Base-by-base conservation (phyloP, 2,329 filamentous ascomycete species). In the Penicillium sp. region DNA sequence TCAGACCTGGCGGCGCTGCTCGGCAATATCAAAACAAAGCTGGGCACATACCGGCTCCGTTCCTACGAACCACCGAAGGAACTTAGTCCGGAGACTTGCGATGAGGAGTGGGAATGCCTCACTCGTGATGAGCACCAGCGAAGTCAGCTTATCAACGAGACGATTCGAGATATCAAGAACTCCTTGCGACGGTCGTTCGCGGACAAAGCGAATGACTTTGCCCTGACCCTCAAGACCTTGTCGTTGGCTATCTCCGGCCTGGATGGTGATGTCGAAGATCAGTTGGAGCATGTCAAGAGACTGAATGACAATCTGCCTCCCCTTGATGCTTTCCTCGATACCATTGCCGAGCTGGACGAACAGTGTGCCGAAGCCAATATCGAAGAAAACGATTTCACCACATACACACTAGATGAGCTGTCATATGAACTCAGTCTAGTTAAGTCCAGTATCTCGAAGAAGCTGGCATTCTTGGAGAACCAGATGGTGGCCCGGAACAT, bases 381-480 rank as follows among this genome's bases (percentile, higher is more conserved):
- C 50, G 93, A 98, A 67, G 93, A 98, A 60, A 98, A 98, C 67
- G 93, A 98, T 71, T 97, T 93, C 66, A 98, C 93, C n/a, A 97
- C 91, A 7, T 97, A 97, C 69, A 95, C 91, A 7, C 93, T 97
- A 64, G 93, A 98, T 62, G 93, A 98, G 68, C 77, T 98, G 28
- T 82, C 83, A 45, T 98, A 98, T 69, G 93, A 98, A 69, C 77
- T 97, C 43, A 83, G 87, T 11, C 77, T 98, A 19, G 93, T 97
- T 41, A 90, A 89, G 63, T 84, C 86, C 19, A 93, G 87, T 8
- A 91, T 97, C 18, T 85, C 89, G 50, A 98, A 97, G 75, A 98
- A 98, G 70, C 79, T 97, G 40, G 84, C 86, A 29, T 98, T 98
- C 72, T 74, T 98, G 39, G 91, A 98, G 62, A 98, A 98, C 70